These are phyloP conservation scores for Phlebiopsis flavidoalba DNA, from an alignment of 768 basidiomycete genomes.

Conservation along the genomic window DNA sequence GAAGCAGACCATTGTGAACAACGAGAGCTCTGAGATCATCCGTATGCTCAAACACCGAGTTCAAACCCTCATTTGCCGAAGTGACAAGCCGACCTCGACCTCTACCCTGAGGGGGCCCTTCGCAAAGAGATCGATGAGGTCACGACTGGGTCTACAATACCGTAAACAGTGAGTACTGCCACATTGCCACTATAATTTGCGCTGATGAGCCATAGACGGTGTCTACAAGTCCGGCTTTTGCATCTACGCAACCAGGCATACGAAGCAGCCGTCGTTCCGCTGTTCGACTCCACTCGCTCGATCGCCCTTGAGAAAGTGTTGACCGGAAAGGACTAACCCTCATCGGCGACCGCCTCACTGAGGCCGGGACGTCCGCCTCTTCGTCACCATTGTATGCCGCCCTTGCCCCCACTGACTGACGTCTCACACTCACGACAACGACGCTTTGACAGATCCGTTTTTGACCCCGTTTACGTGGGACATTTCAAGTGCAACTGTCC, in stretches of 20 bases:
- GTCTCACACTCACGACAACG: background rate
- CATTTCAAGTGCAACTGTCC: slow-evolving; percentile 95
- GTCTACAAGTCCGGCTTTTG: slow-evolving; percentile 92
- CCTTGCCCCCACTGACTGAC: background rate
- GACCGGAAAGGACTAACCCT: slow-evolving; percentile 76
- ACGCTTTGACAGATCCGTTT: slow-evolving; percentile 57
- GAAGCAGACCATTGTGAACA: slow-evolving; percentile 83
- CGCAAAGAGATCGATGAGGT: slow-evolving; percentile 75
- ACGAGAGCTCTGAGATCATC: slow-evolving; percentile 93
- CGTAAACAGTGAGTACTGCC: slow-evolving; percentile 59
- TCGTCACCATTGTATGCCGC: slow-evolving; percentile 68
- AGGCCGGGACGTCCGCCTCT: slow-evolving; percentile 83
- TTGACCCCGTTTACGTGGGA: slow-evolving; percentile 85
- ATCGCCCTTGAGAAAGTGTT: slow-evolving; percentile 76
- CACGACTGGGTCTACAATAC: slow-evolving; percentile 81
- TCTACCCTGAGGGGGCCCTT: slow-evolving; percentile 74
- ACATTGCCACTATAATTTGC: background rate
- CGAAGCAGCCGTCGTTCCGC: slow-evolving; percentile 61
- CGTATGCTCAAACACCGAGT: slow-evolving; percentile 86
- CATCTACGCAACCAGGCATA: slow-evolving; percentile 78
- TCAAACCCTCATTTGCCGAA: slow-evolving; percentile 67
- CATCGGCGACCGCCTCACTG: slow-evolving; percentile 77
- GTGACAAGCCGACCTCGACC: slow-evolving; percentile 63
- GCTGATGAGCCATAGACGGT: slow-evolving; percentile 44
- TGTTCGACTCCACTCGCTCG: slow-evolving; percentile 77